These are phyloP conservation scores for Carex kokanica DNA, from an alignment of 176 grass and related monocot genomes.

Conservation along the genomic window DNA sequence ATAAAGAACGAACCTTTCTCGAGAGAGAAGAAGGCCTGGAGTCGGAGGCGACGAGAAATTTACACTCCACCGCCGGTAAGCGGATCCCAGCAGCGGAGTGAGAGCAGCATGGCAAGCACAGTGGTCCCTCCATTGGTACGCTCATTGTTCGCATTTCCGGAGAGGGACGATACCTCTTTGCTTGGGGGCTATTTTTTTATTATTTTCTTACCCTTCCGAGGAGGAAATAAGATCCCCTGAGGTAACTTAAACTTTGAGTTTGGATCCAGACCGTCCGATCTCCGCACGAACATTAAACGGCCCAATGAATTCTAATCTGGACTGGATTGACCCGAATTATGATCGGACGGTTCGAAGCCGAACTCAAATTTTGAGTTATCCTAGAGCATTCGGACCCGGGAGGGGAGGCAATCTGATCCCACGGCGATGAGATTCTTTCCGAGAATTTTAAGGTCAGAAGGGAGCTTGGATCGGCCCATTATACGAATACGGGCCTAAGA, in stretches of 20 bases:
- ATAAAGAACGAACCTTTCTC: conserved; percentile 9
- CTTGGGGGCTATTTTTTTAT: not conserved
- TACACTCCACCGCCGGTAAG: not conserved
- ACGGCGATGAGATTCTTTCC: not conserved
- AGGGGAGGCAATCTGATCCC: not conserved
- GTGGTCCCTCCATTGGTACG: conserved; percentile 15
- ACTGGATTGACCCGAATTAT: too few species aligned
- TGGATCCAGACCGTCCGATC: too few species aligned
- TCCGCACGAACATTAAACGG: too few species aligned
- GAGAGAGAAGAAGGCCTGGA: conserved; percentile 13
- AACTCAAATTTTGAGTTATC: too few species aligned
- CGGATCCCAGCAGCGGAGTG: not conserved
- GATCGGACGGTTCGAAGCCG: too few species aligned
- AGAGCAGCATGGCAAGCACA: conserved; percentile 4
- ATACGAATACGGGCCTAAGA: not conserved
- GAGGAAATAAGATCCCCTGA: not conserved
- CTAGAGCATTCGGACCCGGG: too few species aligned
- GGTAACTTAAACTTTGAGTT: too few species aligned
- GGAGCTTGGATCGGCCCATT: not conserved
- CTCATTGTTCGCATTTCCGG: not conserved
- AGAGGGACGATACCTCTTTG: not conserved
- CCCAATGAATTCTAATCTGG: too few species aligned
- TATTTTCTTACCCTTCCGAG: not conserved
- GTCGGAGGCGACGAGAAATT: conserved; percentile 4
- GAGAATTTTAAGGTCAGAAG: not conserved